phyloP scores from a whole-genome alignment of 2,329 filamentous ascomycete genomes.

The Neonectria hederae region DNA sequence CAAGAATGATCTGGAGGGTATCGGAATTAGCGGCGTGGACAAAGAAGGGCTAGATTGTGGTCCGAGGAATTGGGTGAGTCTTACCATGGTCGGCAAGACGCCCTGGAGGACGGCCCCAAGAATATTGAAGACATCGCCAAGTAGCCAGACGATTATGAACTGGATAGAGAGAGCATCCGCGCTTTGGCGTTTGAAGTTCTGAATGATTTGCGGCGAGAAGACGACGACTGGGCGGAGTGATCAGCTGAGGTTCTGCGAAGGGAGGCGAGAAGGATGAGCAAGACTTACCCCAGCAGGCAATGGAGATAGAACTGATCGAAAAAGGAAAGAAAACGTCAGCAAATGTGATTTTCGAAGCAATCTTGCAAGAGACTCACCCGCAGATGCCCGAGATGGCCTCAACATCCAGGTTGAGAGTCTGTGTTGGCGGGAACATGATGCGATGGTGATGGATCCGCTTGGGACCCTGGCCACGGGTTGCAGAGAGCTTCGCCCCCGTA shows the following conservation, averaged over 20 bases:
- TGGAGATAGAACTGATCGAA: slow-evolving; percentile 80
- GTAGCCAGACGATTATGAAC: slow-evolving; percentile 92
- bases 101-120: slow-evolving; percentile 90
- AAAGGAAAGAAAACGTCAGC: slow-evolving; percentile 24
- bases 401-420: slow-evolving; percentile 77
- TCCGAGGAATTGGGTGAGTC: slow-evolving; percentile 23
- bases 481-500: slow-evolving; percentile 19
- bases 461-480: slow-evolving; percentile 30
- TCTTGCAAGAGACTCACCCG: slow-evolving; percentile 63
- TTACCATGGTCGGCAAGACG: slow-evolving; percentile 90
- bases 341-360: background rate
- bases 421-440: slow-evolving; percentile 64
- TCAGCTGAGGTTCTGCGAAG: slow-evolving; percentile 26
- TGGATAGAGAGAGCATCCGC: slow-evolving; percentile 90
- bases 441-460: slow-evolving; percentile 24
- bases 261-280: background rate
- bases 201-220: slow-evolving; percentile 95
- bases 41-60: background rate
- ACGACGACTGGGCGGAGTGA: slow-evolving; percentile 73
- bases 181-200: slow-evolving; percentile 87
- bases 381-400: slow-evolving; percentile 93
- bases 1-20: slow-evolving; percentile 75
- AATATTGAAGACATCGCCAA: slow-evolving; percentile 97
- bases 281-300: slow-evolving; percentile 81
- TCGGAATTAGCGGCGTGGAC: slow-evolving; percentile 23